Conservation (phyloP, 306 rosid species). For the Inga oerstediana region DNA sequence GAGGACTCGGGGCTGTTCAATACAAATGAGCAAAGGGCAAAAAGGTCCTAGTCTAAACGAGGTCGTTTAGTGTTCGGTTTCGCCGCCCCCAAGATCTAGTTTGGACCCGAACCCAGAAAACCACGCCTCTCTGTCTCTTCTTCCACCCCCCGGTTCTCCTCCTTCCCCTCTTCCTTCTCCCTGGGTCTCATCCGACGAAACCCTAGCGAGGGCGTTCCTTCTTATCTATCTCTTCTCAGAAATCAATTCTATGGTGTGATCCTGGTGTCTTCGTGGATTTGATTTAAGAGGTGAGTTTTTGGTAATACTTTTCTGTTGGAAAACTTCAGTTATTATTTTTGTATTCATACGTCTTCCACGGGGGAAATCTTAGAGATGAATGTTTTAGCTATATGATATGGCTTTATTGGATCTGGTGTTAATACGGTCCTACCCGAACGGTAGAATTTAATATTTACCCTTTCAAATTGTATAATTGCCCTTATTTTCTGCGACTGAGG, state of each 20-base stretch:
- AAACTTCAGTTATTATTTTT: not conserved
- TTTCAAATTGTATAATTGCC: not conserved
- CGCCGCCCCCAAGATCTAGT: conserved; percentile 34
- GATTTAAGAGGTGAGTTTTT: conserved; percentile 39
- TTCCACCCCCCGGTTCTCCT: not conserved
- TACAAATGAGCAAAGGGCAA: not conserved
- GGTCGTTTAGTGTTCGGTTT: conserved; percentile 37
- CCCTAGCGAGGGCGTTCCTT: conserved; percentile 46
- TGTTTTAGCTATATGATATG: conserved; percentile 8
- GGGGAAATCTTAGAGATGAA: conserved; percentile 1
- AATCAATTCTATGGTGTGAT: conserved; percentile 32
- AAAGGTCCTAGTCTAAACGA: conserved; percentile 26
- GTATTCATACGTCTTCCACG: not conserved
- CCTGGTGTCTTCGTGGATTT: conserved; percentile 26
- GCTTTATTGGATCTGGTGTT: conserved; percentile 43
- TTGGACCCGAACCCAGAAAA: conserved; percentile 25
- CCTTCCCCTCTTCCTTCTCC: not conserved
- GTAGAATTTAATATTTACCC: not conserved
- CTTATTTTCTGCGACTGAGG: not conserved
- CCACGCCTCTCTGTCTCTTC: not conserved
- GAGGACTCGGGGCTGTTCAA: not conserved
- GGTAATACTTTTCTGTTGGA: not conserved
- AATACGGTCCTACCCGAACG: not conserved
- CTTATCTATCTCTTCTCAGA: not conserved
- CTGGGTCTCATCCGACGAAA: conserved; percentile 35